Evolutionary conservation across 2,329 filamentous ascomycete genomes (phyloP).

Genomic region (Ilyonectria robusta): DNA sequence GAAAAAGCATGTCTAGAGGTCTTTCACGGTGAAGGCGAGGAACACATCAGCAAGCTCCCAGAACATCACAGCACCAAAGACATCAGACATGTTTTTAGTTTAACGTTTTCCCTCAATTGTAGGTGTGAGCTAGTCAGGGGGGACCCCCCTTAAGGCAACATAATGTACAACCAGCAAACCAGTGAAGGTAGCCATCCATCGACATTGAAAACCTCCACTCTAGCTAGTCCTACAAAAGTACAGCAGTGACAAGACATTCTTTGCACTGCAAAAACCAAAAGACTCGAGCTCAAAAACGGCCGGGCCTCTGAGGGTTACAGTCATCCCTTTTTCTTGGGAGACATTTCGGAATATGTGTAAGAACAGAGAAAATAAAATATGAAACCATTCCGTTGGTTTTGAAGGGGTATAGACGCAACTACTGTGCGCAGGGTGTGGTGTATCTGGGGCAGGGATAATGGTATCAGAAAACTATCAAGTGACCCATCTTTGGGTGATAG

Average conservation of each 20-base stretch:
- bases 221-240: constrained; percentile 49
- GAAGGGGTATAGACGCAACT: constrained; percentile 47
- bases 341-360: constrained; percentile 32
- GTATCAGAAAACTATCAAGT: constrained; percentile 45
- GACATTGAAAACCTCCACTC: constrained; percentile 32
- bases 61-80: constrained; percentile 6
- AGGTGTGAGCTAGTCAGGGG: constrained; percentile 46
- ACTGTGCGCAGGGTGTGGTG: constrained; percentile 41
- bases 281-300: constrained; percentile 36
- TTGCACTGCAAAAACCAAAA: constrained; percentile 43
- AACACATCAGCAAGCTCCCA: neutral
- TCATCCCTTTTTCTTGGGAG: constrained; percentile 32
- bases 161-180: constrained; percentile 46
- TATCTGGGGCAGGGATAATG: constrained; percentile 45
- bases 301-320: constrained; percentile 42
- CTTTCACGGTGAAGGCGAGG: too few relatives aligned
- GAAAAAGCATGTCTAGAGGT: too few relatives aligned
- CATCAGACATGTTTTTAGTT: constrained; percentile 28
- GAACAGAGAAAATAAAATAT: constrained; percentile 41
- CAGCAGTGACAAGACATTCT: constrained; percentile 41
- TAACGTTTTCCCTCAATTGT: constrained; percentile 48
- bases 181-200: constrained; percentile 36
- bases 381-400: constrained; percentile 36
- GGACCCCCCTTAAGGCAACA: constrained; percentile 28
- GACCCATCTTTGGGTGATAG: constrained; percentile 36